A percentile compares a stretch with the other conserved stretches of the same genome.
phyloP scores from a whole-genome alignment of 2,329 filamentous ascomycete genomes.

The Aspergillus flavus region DNA sequence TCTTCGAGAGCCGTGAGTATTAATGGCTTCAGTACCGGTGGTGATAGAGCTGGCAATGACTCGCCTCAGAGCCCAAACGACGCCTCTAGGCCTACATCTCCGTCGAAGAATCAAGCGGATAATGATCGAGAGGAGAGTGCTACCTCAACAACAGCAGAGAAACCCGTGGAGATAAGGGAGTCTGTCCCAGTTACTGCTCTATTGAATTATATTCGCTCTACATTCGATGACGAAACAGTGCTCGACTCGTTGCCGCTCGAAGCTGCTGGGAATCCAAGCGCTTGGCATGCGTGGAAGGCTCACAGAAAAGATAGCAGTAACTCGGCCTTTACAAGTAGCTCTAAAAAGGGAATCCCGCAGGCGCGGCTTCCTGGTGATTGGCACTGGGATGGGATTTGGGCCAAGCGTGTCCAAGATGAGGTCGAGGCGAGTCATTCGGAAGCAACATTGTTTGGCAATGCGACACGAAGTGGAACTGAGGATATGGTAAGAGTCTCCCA shows the following conservation, averaged over 20 bases:
- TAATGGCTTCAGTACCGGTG: constrained; percentile 31
- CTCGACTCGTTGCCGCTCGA: constrained; percentile 79
- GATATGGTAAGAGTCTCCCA: constrained; percentile 62
- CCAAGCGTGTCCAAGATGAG: constrained; percentile 79
- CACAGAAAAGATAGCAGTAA: constrained; percentile 55
- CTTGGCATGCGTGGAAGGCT: constrained; percentile 90
- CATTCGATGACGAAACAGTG: constrained; percentile 76
- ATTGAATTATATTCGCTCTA: constrained; percentile 76
- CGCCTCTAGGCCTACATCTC: constrained; percentile 9
- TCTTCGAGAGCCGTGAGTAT: constrained; percentile 49
- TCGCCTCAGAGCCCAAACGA: neutral
- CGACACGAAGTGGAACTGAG: constrained; percentile 57
- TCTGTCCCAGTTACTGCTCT: constrained; percentile 66
- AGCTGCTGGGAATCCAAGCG: constrained; percentile 84
- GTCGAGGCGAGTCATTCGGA: constrained; percentile 79
- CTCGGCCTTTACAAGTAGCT: constrained; percentile 19
- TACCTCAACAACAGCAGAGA: constrained; percentile 10
- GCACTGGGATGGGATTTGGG: constrained; percentile 99
- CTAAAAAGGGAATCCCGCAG: constrained; percentile 50
- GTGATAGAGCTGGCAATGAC: constrained; percentile 1
- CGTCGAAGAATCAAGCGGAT: constrained; percentile 1
- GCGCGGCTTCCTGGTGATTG: constrained; percentile 74
- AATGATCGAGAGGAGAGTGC: constrained; percentile 7
- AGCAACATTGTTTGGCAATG: constrained; percentile 72
- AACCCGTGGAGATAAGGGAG: constrained; percentile 31